These are phyloP conservation scores for Russula brevipes DNA, from an alignment of 768 basidiomycete genomes.

Conservation along the genomic window DNA sequence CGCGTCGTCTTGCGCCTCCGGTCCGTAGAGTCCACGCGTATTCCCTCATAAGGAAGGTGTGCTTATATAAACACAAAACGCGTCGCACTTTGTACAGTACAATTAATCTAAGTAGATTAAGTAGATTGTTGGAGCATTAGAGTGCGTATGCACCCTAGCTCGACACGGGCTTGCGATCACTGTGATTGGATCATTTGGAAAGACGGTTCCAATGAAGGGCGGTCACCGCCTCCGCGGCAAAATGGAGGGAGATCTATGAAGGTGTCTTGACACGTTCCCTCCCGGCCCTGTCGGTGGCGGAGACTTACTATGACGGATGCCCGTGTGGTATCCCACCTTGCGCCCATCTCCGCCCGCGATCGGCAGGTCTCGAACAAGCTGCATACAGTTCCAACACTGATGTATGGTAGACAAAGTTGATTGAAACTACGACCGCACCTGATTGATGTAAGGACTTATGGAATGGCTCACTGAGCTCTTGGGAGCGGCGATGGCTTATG, in stretches of 20 bases:
- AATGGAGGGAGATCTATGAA: slow-evolving; percentile 43
- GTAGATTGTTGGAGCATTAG: too few relatives aligned
- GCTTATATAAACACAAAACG: too few relatives aligned
- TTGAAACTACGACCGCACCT: slow-evolving; percentile 29
- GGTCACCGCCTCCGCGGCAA: slow-evolving; percentile 41
- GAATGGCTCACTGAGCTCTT: slow-evolving; percentile 40
- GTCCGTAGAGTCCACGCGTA: too few relatives aligned
- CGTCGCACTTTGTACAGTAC: too few relatives aligned
- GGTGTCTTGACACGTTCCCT: neutral
- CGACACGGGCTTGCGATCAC: slow-evolving; percentile 44
- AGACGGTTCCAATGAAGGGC: slow-evolving; percentile 44
- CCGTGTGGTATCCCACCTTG: slow-evolving; percentile 47
- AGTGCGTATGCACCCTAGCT: too few relatives aligned
- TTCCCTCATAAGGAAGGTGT: too few relatives aligned
- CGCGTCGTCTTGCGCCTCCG: too few relatives aligned
- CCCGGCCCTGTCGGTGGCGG: slow-evolving; percentile 23
- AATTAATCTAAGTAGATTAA: too few relatives aligned
- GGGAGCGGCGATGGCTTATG: slow-evolving; percentile 40
- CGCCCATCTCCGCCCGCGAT: slow-evolving; percentile 42
- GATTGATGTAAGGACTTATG: slow-evolving; percentile 50
- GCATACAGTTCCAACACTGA: neutral
- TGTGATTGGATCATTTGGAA: slow-evolving; percentile 42
- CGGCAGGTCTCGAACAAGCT: slow-evolving; percentile 43
- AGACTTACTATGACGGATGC: slow-evolving; percentile 43
- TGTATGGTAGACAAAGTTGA: neutral